phyloP scores from a whole-genome alignment of 1,284 basidiomycete genomes.

The Pyrrhoderma lamaoense region DNA sequence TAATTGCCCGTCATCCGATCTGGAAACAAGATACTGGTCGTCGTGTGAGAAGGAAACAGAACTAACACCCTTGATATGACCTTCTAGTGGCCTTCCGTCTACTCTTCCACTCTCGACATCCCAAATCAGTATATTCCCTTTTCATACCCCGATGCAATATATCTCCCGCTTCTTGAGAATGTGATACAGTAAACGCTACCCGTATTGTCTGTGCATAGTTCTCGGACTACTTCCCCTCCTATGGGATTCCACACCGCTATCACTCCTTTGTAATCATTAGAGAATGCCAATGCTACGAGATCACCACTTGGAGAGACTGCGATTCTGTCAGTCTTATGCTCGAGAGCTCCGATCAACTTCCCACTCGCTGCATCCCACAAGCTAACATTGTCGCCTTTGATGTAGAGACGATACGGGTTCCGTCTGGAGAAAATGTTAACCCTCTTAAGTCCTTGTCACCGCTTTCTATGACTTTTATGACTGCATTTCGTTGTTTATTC shows the following conservation, averaged over 20 bases:
- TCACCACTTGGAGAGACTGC: too few relatives aligned
- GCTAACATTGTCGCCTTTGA: too few relatives aligned
- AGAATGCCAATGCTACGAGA: too few relatives aligned
- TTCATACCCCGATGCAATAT: conserved; percentile 14
- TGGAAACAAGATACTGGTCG: conserved; percentile 1
- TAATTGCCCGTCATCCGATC: conserved; percentile 9
- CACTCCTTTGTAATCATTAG: too few relatives aligned
- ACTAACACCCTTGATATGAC: conserved; percentile 1
- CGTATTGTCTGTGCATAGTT: conserved; percentile 4
- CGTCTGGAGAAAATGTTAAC: too few relatives aligned
- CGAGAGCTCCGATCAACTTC: too few relatives aligned
- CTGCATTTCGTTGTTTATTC: too few relatives aligned
- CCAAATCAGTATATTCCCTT: conserved; percentile 17
- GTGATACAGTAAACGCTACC: conserved; percentile 1
- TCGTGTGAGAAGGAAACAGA: conserved; percentile 11
- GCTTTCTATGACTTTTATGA: too few relatives aligned
- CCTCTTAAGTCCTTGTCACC: too few relatives aligned
- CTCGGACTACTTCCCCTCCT: conserved; percentile 5
- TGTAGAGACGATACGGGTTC: too few relatives aligned
- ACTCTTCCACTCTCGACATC: conserved; percentile 9
- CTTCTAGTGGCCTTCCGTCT: conserved; percentile 1
- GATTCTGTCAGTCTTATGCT: too few relatives aligned
- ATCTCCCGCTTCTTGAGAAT: conserved; percentile 13
- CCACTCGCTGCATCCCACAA: too few relatives aligned
- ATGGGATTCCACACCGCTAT: conserved; percentile 19